A percentile compares a stretch with the other conserved stretches of the same genome.
phyloP scores from a whole-genome alignment of 495 filamentous ascomycete genomes.

The Aspergillus bertholletiae region DNA sequence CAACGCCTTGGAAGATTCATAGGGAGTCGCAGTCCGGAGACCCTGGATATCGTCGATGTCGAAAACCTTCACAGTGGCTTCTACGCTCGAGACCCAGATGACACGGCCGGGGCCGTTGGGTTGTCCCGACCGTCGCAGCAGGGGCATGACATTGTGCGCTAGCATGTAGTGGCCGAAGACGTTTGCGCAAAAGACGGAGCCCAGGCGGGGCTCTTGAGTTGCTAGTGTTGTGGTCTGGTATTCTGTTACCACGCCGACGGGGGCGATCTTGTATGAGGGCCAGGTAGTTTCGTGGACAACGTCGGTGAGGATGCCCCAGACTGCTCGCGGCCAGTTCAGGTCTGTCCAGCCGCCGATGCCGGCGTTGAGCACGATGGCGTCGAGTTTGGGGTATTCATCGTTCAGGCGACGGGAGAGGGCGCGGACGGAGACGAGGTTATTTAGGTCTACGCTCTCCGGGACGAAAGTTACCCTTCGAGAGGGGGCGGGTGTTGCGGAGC shows the following conservation, averaged over 20 bases:
- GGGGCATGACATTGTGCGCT: slow-evolving; percentile 68
- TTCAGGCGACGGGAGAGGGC: slow-evolving; percentile 46
- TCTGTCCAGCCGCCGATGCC: slow-evolving; percentile 83
- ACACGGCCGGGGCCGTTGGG: slow-evolving; percentile 54
- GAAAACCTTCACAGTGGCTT: slow-evolving; percentile 57
- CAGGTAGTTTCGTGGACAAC: slow-evolving; percentile 68
- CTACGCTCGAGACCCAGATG: slow-evolving; percentile 82
- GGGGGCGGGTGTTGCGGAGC: slow-evolving; percentile 15
- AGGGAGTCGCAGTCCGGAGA: slow-evolving; percentile 55
- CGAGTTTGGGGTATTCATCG: slow-evolving; percentile 60
- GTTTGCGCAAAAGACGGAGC: slow-evolving; percentile 83
- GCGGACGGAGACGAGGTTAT: slow-evolving; percentile 52
- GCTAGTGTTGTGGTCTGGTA: slow-evolving; percentile 19
- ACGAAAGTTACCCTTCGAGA: slow-evolving; percentile 40
- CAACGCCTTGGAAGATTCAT: slow-evolving; percentile 82
- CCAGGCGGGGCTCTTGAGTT: slow-evolving; percentile 55
- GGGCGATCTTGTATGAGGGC: slow-evolving; percentile 69
- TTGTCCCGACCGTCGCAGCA: slow-evolving; percentile 54
- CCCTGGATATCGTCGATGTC: slow-evolving; percentile 72
- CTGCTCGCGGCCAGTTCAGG: slow-evolving; percentile 65
- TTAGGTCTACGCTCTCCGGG: slow-evolving; percentile 54
- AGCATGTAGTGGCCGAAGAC: slow-evolving; percentile 95
- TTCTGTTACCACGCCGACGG: slow-evolving; percentile 51
- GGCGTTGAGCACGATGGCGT: slow-evolving; percentile 81
- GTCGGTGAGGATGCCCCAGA: slow-evolving; percentile 60